Evolutionary conservation across 257 asterid species (phyloP).

Genomic region (Rehmannia glutinosa): DNA sequence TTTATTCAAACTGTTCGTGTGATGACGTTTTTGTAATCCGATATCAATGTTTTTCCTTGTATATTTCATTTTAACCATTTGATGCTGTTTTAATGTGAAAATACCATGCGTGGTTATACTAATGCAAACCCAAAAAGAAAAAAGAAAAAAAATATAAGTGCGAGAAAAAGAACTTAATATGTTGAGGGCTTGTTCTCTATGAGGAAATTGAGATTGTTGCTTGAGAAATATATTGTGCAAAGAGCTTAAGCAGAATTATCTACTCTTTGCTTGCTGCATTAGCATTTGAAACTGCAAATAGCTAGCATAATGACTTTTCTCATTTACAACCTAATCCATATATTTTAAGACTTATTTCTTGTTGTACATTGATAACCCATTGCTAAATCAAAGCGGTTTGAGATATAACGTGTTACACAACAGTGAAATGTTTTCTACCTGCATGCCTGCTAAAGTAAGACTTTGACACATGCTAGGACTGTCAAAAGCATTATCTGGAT

Average conservation of each 20-base stretch:
- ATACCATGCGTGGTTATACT: neutral
- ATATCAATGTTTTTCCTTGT: neutral
- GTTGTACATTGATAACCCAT: neutral
- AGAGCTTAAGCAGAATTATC: neutral
- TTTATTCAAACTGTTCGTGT: slow-evolving; percentile 9
- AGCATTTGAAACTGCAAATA: neutral
- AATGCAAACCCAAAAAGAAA: neutral
- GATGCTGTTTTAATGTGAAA: neutral
- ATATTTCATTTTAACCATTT: neutral
- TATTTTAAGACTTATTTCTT: neutral
- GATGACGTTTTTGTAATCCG: neutral
- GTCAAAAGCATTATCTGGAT: neutral
- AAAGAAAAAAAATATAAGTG: neutral
- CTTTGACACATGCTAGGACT: neutral
- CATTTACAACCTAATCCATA: neutral
- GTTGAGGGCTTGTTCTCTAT: neutral
- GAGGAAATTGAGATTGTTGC: slow-evolving; percentile 7
- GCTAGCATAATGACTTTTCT: neutral
- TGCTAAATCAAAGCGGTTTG: neutral
- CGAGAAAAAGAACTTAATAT: neutral
- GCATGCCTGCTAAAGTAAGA: neutral
- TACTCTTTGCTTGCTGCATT: slow-evolving; percentile 6
- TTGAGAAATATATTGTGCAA: neutral
- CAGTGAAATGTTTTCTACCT: neutral
- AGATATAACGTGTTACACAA: neutral